phyloP scores from a whole-genome alignment of 305 asterid species.

The Coffea humblotiana region DNA sequence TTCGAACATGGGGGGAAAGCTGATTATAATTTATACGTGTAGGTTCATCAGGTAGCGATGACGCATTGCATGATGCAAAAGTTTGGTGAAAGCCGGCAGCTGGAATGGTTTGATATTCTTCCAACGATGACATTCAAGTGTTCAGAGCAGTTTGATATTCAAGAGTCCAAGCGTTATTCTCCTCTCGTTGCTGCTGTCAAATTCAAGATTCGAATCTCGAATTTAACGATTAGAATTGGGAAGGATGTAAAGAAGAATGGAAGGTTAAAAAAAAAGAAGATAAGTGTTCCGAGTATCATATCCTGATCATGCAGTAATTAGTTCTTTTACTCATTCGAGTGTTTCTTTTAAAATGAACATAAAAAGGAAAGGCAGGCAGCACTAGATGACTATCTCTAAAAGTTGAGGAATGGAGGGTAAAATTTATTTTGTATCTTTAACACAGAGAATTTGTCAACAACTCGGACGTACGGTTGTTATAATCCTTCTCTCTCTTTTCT shows the following conservation, averaged over 20 bases:
- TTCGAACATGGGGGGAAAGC: neutral
- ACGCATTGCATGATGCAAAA: conserved; percentile 3
- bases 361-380: neutral
- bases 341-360: neutral
- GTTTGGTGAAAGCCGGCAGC: neutral
- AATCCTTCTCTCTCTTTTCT: neutral
- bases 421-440: no score
- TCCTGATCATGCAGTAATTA: neutral
- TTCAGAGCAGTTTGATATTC: no score
- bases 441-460: no score
- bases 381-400: neutral
- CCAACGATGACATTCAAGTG: neutral
- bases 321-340: neutral
- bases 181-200: neutral
- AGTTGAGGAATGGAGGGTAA: no score
- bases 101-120: neutral
- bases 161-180: no score
- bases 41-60: neutral
- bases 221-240: no score
- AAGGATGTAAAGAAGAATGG: no score
- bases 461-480: no score
- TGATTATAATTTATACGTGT: neutral
- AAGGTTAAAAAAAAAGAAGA: no score
- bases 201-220: no score
- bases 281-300: no score